Base-by-base conservation (phyloP, 148 eudicot species). In the Chenopodium formosanum region DNA sequence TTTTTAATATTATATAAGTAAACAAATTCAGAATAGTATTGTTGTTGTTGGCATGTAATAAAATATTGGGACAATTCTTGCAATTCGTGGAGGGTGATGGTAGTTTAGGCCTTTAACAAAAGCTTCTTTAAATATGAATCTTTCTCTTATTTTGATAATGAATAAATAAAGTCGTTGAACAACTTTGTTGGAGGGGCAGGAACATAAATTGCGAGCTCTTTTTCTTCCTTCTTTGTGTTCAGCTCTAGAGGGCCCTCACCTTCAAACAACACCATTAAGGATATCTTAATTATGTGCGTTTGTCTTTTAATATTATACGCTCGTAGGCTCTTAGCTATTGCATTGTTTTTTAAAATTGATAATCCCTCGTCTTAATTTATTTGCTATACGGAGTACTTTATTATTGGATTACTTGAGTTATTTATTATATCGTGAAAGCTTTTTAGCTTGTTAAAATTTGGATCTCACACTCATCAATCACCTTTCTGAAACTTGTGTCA, bases 141-240 rank as follows among this genome's bases (percentile, higher is more conserved):
- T 88, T 85, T 88, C 88, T 89, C 91, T 86, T 86, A 86, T 82
- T 88, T 87, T 81, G 73, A 85, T 83, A 84, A 58, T 72, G 80
- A 68, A 74, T 47, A 81, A 83, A 75, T 75, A 79, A 87, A 85
- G 88, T 75, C 85, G 64, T 50, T 73, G 80, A 76, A 67, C 82
- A 70, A 83, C 89, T 83, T 85, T 80, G 83, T 85, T 81, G 65
- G 83, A 81, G 73, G 82, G 86, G 73, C 74, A 73, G 79, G 77
- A 78, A 76, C 79, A 72, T 73, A 73, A 25, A n/a, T 78, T 53
- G 31, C 56, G 77, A 52, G 74, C 23, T 65, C 63, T 34, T 84
- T 82, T 76, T 79, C 73, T 53, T 17, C 76, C 70, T 73, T 62
- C 37, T 77, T 81, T 68, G 63, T 82, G 80, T 76, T 73, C 79